Percentiles rank a stretch among this genome's conserved stretches.
Evolutionary conservation across 1,284 basidiomycete genomes (phyloP).

Genomic region (Apiotrichum akiyoshidainum): DNA sequence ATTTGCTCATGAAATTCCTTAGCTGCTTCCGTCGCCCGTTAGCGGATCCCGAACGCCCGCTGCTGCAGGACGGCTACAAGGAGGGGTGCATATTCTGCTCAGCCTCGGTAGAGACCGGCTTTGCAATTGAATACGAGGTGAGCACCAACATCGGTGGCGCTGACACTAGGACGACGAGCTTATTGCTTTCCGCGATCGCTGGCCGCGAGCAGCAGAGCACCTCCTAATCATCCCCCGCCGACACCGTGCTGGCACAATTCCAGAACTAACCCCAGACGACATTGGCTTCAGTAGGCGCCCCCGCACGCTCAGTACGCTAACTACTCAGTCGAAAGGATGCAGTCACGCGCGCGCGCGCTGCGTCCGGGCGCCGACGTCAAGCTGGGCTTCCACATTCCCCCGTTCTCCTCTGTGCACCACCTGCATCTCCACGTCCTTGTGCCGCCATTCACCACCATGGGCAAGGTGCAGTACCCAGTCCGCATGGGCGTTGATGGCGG

Average conservation of each 20-base stretch:
- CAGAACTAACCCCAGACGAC: slow-evolving; percentile 54
- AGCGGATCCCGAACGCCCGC: background rate
- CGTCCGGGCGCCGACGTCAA: slow-evolving; percentile 47
- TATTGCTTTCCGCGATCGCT: slow-evolving; percentile 63
- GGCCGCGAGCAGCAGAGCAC: slow-evolving; percentile 61
- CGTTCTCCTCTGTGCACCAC: slow-evolving; percentile 73
- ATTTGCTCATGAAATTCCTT: slow-evolving; percentile 7
- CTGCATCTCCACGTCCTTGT: slow-evolving; percentile 74
- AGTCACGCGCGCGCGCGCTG: slow-evolving; percentile 58
- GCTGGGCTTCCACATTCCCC: slow-evolving; percentile 77
- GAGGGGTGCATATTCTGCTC: slow-evolving; percentile 60
- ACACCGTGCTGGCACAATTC: slow-evolving; percentile 62
- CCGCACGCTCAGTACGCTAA: background rate
- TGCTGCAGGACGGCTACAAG: background rate
- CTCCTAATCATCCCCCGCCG: slow-evolving; percentile 63
- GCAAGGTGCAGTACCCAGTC: slow-evolving; percentile 62
- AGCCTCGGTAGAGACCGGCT: slow-evolving; percentile 58
- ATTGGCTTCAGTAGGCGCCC: slow-evolving; percentile 55
- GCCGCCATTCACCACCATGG: slow-evolving; percentile 60
- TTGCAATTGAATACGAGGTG: slow-evolving; percentile 63
- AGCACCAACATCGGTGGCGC: slow-evolving; percentile 7
- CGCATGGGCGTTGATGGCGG: slow-evolving; percentile 32
- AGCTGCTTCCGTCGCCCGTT: slow-evolving; percentile 10
- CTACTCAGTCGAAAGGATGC: slow-evolving; percentile 61
- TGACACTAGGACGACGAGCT: slow-evolving; percentile 57